Evolutionary conservation across 345 rosid genomes (phyloP).

Genomic region (Triadica sebifera): DNA sequence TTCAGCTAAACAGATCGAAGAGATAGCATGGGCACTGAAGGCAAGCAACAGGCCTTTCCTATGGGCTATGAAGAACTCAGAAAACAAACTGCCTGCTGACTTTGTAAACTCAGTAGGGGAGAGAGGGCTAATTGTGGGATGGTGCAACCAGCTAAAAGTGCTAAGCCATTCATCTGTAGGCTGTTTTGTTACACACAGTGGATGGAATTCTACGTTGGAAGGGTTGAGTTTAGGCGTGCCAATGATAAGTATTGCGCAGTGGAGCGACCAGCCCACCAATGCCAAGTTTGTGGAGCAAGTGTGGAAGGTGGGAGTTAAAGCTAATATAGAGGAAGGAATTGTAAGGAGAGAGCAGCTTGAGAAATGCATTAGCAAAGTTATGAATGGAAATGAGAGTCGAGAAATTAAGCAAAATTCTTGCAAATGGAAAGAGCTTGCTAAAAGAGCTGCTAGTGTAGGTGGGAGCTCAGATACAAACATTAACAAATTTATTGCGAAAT

Average conservation of each 20-base stretch:
- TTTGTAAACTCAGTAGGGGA: conserved; percentile 23
- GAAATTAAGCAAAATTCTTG: conserved; percentile 33
- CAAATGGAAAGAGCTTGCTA: conserved; percentile 41
- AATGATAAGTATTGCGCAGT: conserved; percentile 37
- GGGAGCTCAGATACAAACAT: conserved; percentile 41
- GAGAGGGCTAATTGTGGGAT: conserved; percentile 34
- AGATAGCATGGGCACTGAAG: conserved; percentile 43
- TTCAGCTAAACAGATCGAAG: conserved; percentile 35
- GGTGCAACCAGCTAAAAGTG: conserved; percentile 54
- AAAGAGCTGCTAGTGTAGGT: conserved; percentile 38
- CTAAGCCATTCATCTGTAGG: conserved; percentile 42
- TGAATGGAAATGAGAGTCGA: conserved; percentile 37
- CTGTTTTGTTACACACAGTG: conserved; percentile 49
- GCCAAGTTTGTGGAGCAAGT: conserved; percentile 44
- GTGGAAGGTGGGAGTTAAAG: conserved; percentile 46
- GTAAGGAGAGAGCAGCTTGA: conserved; percentile 32
- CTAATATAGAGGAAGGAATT: conserved; percentile 28
- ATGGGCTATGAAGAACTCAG: conserved; percentile 38
- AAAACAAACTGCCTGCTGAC: conserved; percentile 23
- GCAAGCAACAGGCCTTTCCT: conserved; percentile 37
- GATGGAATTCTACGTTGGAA: conserved; percentile 53
- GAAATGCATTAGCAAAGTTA: conserved; percentile 33
- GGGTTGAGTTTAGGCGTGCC: conserved; percentile 45
- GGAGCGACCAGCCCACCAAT: conserved; percentile 50
- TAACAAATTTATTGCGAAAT: conserved; percentile 30